These are phyloP conservation scores for Lactifluus volemus DNA, from an alignment of 768 basidiomycete genomes.

Conservation along the genomic window DNA sequence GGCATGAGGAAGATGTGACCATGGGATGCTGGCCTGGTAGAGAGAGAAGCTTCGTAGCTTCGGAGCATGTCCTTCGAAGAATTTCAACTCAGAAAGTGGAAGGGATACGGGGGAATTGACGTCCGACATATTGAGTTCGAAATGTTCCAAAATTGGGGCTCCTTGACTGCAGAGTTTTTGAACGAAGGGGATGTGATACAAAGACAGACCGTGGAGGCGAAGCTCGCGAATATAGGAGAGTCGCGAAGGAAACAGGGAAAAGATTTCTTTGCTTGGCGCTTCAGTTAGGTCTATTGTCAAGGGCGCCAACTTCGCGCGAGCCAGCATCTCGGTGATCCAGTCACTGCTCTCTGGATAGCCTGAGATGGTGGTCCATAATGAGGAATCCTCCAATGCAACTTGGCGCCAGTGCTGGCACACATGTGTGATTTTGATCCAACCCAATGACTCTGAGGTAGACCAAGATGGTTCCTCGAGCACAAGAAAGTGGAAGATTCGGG, in stretches of 20 bases:
- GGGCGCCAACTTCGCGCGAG: not conserved
- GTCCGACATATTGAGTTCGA: not conserved
- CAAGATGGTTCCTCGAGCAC: not conserved
- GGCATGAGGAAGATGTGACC: not conserved
- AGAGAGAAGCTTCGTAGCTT: not conserved
- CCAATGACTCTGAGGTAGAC: not conserved
- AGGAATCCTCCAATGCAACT: constrained; percentile 7
- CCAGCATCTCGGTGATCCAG: constrained; percentile 5
- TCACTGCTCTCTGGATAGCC: not conserved
- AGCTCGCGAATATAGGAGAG: constrained; percentile 4
- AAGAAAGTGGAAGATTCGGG: constrained; percentile 1
- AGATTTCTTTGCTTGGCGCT: not conserved
- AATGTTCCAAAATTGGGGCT: constrained; percentile 1
- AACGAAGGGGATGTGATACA: not conserved
- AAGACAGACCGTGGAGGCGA: not conserved
- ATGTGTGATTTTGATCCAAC: constrained; percentile 12
- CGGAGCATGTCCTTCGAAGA: not conserved
- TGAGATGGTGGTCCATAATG: constrained; percentile 2
- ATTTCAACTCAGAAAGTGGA: not conserved
- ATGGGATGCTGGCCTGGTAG: not conserved
- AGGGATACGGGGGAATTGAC: not conserved
- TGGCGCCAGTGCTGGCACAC: constrained; percentile 16
- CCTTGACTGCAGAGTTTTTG: not conserved
- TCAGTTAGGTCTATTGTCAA: not conserved
- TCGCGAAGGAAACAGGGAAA: not conserved